Evolutionary conservation across 2,329 filamentous ascomycete species (phyloP).

Genomic region (Fusarium sororula): DNA sequence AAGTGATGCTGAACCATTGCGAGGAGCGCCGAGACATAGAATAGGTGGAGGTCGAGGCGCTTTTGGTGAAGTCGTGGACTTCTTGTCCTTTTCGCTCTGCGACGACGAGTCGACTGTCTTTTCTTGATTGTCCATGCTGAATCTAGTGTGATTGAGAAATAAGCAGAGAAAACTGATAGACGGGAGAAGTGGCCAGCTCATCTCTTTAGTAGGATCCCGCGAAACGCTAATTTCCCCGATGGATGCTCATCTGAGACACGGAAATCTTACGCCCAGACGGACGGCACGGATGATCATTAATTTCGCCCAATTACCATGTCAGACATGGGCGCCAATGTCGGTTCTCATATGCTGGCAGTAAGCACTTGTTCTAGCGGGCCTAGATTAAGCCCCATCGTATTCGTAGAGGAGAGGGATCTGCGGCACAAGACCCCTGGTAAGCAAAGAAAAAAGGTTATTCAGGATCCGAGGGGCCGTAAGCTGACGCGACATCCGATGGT

Average conservation of each 20-base stretch:
- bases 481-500: not conserved
- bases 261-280: not conserved
- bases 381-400: not conserved
- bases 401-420: not conserved
- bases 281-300: not conserved
- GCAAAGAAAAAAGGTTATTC: not conserved
- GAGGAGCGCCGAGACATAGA: slow-evolving; percentile 11
- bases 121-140: not conserved
- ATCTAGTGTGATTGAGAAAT: fast-evolving
- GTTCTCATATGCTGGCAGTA: not conserved
- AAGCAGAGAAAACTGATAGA: not conserved
- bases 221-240: not conserved
- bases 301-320: not conserved
- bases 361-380: not conserved
- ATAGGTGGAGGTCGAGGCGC: not conserved
- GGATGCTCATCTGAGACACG: not conserved
- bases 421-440: not conserved
- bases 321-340: not conserved
- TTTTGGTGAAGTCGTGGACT: not conserved
- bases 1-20: slow-evolving; percentile 30
- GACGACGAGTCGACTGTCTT: not conserved
- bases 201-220: not conserved
- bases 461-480: not conserved
- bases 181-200: not conserved
- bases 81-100: not conserved